Percentiles rank a stretch among this genome's conserved stretches.
Conservation (phyloP, 352 stramenopile species). For the Pilasporangium apinafurcum region DNA sequence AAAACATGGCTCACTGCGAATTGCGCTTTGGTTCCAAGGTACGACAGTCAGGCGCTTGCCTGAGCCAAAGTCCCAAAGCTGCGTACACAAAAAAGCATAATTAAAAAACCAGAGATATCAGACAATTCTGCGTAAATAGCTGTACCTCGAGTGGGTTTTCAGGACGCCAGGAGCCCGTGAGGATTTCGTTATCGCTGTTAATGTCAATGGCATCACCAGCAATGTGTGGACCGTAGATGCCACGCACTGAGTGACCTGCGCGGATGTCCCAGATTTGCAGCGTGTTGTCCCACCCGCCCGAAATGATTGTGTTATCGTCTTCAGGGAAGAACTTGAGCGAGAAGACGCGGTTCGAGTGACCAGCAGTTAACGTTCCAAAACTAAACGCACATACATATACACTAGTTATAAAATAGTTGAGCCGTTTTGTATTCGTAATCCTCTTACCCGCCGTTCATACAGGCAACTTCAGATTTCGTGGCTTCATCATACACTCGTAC, state of each 20-base stretch:
- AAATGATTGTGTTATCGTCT: constrained; percentile 79
- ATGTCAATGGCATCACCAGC: constrained; percentile 74
- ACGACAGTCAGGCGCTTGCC: constrained; percentile 71
- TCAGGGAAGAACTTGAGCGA: constrained; percentile 84
- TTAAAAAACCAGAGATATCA: background rate
- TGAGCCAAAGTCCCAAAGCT: constrained; percentile 87
- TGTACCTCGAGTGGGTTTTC: constrained; percentile 84
- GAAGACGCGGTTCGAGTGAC: constrained; percentile 91
- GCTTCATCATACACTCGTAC: constrained; percentile 87
- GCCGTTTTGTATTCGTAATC: too few species aligned
- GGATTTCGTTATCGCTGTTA: constrained; percentile 64
- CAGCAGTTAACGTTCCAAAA: constrained; percentile 53
- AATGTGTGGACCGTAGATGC: constrained; percentile 90
- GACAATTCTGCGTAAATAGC: too few species aligned
- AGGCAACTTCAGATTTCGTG: constrained; percentile 71
- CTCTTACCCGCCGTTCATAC: constrained; percentile 61
- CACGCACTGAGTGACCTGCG: constrained; percentile 77
- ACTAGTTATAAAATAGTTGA: too few species aligned
- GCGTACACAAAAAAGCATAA: too few species aligned
- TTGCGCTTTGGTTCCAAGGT: constrained; percentile 82
- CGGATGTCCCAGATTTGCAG: constrained; percentile 91
- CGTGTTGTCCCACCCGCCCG: constrained; percentile 91
- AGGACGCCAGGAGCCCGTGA: constrained; percentile 88
- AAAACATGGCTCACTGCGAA: constrained; percentile 76
- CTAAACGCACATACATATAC: too few species aligned